Conservation (phyloP, 2,329 filamentous ascomycete genomes). For the Macroventuria anomochaeta region DNA sequence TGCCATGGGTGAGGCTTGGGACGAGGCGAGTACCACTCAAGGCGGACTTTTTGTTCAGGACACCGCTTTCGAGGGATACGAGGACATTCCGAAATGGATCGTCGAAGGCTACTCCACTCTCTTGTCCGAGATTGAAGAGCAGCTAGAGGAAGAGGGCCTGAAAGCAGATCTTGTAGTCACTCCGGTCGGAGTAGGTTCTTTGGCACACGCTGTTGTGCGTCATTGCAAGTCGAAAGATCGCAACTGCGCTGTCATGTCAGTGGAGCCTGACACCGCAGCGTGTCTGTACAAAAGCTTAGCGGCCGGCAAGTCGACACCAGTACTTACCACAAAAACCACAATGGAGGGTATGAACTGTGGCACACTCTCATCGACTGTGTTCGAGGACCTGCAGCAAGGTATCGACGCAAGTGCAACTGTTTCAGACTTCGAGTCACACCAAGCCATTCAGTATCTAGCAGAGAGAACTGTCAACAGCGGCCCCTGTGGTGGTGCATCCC, state of each 20-base stretch:
- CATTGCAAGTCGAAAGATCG: constrained; percentile 63
- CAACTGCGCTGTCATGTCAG: constrained; percentile 62
- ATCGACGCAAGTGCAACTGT: constrained; percentile 68
- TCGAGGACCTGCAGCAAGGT: constrained; percentile 63
- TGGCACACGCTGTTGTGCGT: constrained; percentile 71
- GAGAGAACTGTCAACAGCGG: constrained; percentile 58
- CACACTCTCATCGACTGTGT: constrained; percentile 70
- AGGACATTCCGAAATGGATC: constrained; percentile 73
- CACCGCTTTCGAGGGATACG: constrained; percentile 70
- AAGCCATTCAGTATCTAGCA: constrained; percentile 62
- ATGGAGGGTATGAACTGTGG: constrained; percentile 79
- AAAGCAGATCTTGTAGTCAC: constrained; percentile 61
- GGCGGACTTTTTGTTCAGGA: constrained; percentile 70
- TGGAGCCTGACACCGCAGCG: constrained; percentile 72
- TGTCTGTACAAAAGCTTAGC: constrained; percentile 62
- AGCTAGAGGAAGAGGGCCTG: constrained; percentile 55
- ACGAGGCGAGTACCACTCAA: constrained; percentile 47
- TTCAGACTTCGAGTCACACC: constrained; percentile 67
- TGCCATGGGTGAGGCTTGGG: constrained; percentile 60
- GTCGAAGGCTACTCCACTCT: constrained; percentile 80
- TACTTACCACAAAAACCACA: constrained; percentile 67
- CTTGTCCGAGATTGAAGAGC: constrained; percentile 70
- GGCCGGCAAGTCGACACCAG: constrained; percentile 55
- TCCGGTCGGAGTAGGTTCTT: constrained; percentile 75
- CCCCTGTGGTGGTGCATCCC: constrained; percentile 67